Evolutionary conservation across 2,329 filamentous ascomycete species (phyloP).

Genomic region (Amesomyces nigricolor): DNA sequence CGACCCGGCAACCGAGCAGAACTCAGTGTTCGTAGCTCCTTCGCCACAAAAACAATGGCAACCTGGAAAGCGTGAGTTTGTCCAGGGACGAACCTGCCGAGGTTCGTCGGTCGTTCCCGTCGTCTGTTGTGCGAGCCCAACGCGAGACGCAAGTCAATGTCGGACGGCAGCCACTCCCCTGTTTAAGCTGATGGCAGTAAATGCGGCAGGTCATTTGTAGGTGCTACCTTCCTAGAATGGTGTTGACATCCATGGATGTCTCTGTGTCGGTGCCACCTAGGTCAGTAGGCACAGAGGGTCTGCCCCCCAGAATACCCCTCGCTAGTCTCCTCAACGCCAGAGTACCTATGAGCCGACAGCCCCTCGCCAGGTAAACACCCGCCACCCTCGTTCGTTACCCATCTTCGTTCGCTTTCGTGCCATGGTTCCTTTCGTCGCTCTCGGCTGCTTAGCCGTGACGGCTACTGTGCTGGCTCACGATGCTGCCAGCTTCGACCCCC

Average conservation of each 20-base stretch:
- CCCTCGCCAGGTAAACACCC: no score
- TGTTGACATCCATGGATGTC: neutral
- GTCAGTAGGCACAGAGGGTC: no score
- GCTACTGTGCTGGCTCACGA: constrained; percentile 11
- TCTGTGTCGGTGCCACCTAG: no score
- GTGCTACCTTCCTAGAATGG: neutral
- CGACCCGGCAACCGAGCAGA: no score
- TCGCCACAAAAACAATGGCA: no score
- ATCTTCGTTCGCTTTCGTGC: neutral
- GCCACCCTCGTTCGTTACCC: neutral
- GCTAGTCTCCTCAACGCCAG: no score
- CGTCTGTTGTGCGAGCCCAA: neutral
- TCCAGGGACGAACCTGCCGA: no score
- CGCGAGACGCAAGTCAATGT: constrained; percentile 1
- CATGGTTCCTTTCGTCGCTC: constrained; percentile 13
- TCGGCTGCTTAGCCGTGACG: constrained; percentile 15
- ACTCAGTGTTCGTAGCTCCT: no score
- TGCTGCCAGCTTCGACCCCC: constrained; percentile 15
- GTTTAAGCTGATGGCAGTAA: neutral
- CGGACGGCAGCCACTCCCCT: neutral
- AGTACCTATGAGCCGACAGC: no score
- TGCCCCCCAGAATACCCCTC: no score
- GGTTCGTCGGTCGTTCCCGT: no score
- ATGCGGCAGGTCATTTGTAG: neutral
- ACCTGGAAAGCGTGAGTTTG: no score